These are phyloP conservation scores for Aspergillus oerlinghausenensis DNA, from an alignment of 2,329 filamentous ascomycete genomes.

Conservation along the genomic window DNA sequence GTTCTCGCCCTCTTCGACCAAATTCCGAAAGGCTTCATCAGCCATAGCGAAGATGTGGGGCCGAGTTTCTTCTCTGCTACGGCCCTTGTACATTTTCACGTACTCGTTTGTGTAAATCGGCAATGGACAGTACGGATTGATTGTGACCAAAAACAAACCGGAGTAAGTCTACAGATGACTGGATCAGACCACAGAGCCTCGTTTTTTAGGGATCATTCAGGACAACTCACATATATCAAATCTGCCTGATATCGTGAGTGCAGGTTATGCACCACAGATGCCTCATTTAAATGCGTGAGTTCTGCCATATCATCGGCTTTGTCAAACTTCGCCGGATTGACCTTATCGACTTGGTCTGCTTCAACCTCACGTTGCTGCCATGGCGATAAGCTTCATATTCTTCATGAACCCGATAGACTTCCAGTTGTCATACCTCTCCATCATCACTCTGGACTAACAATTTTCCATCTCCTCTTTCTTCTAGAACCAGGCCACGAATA, in stretches of 20 bases:
- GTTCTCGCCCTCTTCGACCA: constrained; percentile 91
- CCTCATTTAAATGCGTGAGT: constrained; percentile 94
- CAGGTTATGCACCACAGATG: constrained; percentile 95
- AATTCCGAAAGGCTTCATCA: constrained; percentile 89
- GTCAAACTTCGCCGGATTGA: constrained; percentile 99
- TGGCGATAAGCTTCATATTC: constrained; percentile 16
- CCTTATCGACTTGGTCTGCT: constrained; percentile 87
- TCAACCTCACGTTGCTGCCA: constrained; percentile 78
- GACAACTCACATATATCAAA: constrained; percentile 68
- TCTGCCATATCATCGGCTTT: constrained; percentile 99
- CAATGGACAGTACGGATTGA: constrained; percentile 92
- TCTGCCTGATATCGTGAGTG: constrained; percentile 93
- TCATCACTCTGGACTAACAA: constrained; percentile 91
- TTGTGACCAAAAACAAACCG: constrained; percentile 89
- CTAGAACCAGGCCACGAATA: constrained; percentile 84
- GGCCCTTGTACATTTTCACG: constrained; percentile 95
- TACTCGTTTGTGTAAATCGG: constrained; percentile 97
- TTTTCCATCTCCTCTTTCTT: constrained; percentile 65
- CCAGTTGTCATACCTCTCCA: constrained; percentile 62
- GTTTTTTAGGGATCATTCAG: background rate
- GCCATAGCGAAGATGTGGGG: constrained; percentile 98
- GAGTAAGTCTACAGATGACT: constrained; percentile 70
- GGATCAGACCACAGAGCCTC: background rate
- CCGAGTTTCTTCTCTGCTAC: constrained; percentile 86
- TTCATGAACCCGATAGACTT: background rate